These are phyloP conservation scores for Pistacia atlantica DNA, from an alignment of 345 rosid genomes.

Conservation along the genomic window DNA sequence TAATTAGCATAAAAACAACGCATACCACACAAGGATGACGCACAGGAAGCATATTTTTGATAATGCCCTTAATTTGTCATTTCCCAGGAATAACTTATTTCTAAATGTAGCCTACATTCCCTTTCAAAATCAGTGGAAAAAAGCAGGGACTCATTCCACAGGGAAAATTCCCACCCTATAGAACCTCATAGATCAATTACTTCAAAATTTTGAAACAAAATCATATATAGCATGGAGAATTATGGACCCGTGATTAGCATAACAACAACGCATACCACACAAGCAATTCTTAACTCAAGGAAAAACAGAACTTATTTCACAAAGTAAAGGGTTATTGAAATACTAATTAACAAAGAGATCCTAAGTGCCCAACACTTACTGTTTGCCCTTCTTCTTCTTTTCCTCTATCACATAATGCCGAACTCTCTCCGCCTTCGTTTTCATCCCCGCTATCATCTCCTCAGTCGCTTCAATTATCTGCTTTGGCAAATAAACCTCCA, in stretches of 20 bases:
- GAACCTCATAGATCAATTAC: neutral
- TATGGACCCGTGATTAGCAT: neutral
- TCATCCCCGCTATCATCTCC: constrained; percentile 62
- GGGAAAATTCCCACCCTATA: no score
- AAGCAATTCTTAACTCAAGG: no score
- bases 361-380: neutral
- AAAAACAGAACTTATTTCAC: neutral
- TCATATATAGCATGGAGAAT: no score
- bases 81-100: neutral
- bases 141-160: no score
- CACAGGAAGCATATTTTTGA: neutral
- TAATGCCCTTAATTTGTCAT: neutral
- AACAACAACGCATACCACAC: neutral
- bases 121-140: no score
- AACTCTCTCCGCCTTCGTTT: constrained; percentile 45
- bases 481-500: constrained; percentile 53
- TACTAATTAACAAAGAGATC: neutral
- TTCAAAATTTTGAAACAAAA: neutral
- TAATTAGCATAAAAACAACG: neutral
- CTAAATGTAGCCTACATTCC: no score
- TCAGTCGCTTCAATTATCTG: constrained; percentile 60
- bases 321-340: no score
- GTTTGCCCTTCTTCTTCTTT: constrained; percentile 38
- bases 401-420: constrained; percentile 47
- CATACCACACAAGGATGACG: no score